phyloP scores from a whole-genome alignment of 169 alveolate genomes.

The Plasmodium sp. region DNA sequence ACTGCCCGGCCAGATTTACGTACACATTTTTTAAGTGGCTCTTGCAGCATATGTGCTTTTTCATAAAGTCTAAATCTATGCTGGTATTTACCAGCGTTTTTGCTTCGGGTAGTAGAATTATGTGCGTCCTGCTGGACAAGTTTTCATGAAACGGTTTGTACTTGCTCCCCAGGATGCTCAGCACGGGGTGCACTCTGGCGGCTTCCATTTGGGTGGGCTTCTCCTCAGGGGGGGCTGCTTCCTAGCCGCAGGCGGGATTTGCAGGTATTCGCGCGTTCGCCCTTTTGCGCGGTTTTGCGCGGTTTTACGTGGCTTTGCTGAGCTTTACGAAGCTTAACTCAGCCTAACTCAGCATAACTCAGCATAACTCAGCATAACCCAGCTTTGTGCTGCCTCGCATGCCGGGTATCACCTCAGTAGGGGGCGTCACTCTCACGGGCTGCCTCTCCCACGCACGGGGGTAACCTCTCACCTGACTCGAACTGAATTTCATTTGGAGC shows the following conservation, averaged over 20 bases:
- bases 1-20: slow-evolving; percentile 50
- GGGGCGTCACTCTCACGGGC: neutral
- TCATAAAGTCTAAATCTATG: slow-evolving; percentile 53
- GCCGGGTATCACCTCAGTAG: neutral
- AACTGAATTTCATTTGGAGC: neutral
- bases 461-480: neutral
- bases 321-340: neutral
- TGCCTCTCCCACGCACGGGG: neutral
- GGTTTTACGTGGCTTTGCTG: too few species aligned
- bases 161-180: slow-evolving; percentile 41
- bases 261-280: neutral
- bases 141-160: slow-evolving; percentile 21
- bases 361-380: neutral
- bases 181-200: slow-evolving; percentile 47
- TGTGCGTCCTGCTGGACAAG: slow-evolving; percentile 21
- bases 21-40: slow-evolving; percentile 55
- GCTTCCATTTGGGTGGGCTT: neutral
- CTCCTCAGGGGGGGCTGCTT: neutral
- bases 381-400: neutral
- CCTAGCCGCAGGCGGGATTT: neutral
- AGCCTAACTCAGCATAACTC: too few species aligned
- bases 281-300: too few species aligned
- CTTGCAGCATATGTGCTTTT: slow-evolving; percentile 51
- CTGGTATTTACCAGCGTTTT: slow-evolving; percentile 36
- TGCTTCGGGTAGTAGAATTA: slow-evolving; percentile 60